Evolutionary conservation across 2,329 filamentous ascomycete genomes (phyloP).

Genomic region (Cryphonectria parasitica): DNA sequence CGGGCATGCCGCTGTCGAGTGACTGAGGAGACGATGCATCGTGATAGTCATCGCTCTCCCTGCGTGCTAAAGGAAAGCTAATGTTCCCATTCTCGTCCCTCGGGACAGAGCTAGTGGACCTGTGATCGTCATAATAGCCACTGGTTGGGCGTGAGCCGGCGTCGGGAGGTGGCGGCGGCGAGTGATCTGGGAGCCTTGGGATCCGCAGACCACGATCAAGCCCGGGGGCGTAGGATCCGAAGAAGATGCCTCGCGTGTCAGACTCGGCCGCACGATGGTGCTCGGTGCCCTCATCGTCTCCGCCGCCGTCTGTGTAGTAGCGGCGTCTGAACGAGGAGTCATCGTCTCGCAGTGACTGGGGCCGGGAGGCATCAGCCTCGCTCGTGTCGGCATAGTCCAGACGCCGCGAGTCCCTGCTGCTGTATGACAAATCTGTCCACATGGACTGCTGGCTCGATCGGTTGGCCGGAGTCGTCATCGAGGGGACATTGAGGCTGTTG

Average conservation of each 20-base stretch:
- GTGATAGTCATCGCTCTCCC: constrained; percentile 51
- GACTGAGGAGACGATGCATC: constrained; percentile 51
- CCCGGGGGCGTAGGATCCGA: constrained; percentile 43
- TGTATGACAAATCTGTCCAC: constrained; percentile 62
- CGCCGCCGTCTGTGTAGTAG: constrained; percentile 18
- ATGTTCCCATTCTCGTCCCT: constrained; percentile 47
- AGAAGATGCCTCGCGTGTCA: constrained; percentile 56
- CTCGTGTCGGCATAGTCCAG: constrained; percentile 42
- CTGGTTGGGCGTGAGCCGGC: constrained; percentile 40
- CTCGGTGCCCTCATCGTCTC: constrained; percentile 19
- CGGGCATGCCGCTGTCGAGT: constrained; percentile 45
- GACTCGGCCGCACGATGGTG: constrained; percentile 53
- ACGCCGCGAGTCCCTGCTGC: constrained; percentile 28
- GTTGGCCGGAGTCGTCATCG: constrained; percentile 47
- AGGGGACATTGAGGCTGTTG: constrained; percentile 53
- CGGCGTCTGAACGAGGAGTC: constrained; percentile 23
- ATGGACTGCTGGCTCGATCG: constrained; percentile 58
- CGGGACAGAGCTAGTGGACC: constrained; percentile 46
- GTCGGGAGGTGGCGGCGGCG: constrained; percentile 54
- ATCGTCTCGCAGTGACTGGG: constrained; percentile 27
- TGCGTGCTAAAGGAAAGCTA: constrained; percentile 49
- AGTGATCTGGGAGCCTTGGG: constrained; percentile 50
- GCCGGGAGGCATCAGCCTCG: constrained; percentile 42
- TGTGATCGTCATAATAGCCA: constrained; percentile 48
- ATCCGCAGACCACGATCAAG: constrained; percentile 27